A percentile compares a stretch with the other conserved stretches of the same genome.
These are phyloP conservation scores for Hymenoscyphus linearis DNA, from an alignment of 2,329 filamentous ascomycete species.

Conservation along the genomic window DNA sequence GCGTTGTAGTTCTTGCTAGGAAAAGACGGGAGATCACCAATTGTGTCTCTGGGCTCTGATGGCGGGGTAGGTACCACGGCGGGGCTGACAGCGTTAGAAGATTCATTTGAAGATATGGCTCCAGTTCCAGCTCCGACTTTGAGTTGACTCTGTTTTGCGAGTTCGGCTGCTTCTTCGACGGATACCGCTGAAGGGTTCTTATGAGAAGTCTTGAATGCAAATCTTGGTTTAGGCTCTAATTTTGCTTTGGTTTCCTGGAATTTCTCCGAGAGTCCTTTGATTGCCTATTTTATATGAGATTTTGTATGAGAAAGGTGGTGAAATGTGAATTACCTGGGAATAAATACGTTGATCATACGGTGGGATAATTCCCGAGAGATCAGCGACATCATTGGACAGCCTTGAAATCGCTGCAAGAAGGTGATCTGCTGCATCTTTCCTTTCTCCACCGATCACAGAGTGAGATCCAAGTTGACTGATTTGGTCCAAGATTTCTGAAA, in stretches of 20 bases:
- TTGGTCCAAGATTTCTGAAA: conserved; percentile 66
- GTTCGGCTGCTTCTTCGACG: conserved; percentile 49
- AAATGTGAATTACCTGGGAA: conserved; percentile 52
- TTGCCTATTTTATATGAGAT: conserved; percentile 46
- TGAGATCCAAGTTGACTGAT: conserved; percentile 63
- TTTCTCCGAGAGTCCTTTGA: conserved; percentile 76
- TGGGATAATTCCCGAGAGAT: conserved; percentile 75
- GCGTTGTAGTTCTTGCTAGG: conserved; percentile 50
- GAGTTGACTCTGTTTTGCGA: conserved; percentile 41
- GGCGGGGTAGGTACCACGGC: conserved; percentile 24
- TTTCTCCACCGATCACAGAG: conserved; percentile 63
- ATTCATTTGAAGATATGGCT: conserved; percentile 33
- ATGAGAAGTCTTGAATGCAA: conserved; percentile 66
- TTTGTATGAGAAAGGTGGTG: not conserved
- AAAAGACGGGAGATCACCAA: conserved; percentile 36
- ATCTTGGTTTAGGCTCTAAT: conserved; percentile 71
- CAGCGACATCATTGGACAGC: conserved; percentile 78
- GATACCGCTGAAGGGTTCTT: conserved; percentile 51
- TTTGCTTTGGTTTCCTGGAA: conserved; percentile 64
- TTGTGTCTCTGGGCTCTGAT: conserved; percentile 32
- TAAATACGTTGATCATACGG: conserved; percentile 88
- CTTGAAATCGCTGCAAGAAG: conserved; percentile 74
- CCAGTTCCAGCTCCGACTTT: conserved; percentile 31
- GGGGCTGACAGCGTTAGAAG: conserved; percentile 37
- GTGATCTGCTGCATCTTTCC: conserved; percentile 74